Evolutionary conservation across 371 early-diverging fungal species (phyloP), one percentile per base, ranked within the genome.

Genomic region (Gilbertella persicaria): DNA sequence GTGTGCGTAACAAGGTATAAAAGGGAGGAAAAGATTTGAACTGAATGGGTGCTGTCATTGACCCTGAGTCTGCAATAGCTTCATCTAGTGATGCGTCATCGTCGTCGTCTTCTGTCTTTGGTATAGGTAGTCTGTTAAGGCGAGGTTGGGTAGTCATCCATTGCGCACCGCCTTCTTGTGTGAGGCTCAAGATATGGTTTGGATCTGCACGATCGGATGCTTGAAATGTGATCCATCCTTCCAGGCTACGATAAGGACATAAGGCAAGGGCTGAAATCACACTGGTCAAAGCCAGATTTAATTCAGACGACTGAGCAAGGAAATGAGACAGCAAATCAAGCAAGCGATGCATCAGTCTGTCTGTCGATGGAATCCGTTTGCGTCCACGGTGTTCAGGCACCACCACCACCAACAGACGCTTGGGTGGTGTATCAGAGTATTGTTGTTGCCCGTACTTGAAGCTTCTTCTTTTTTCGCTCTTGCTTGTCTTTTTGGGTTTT

Each of bases 231-330:
- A 91, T 75, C 91, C 90, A 91, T 5, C 88, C 85, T 51, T 90
- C 90, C 36, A 90, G 64, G 20, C 88, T 86, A 9, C 91, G 81
- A 46, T 80, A 82, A 2, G 89, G 89, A 50, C 91, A 93, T 3
- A 84, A 67, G 1, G 88, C 89, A 43, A 97, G 69, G 5, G 91
- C 89, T 0, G 92, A 82, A 19, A 97, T 69, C 13, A 93, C 92
- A 16, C 93, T 93, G 0, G 96, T 94, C 36, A 97, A 66, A 0
- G 93, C 93, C 58, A 97, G 58, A 64, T 97, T 97, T 51, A 94
- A 82, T 39, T 90, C 90, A 24, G 88, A 85, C 12, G 94, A 87
- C 58, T 96, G 94, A 0, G 86, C 83, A 68, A 94, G 95, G 53
- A 93, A 95, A 45, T 85, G 85, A 12, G 82, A 73, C 21, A 91